Conservation (phyloP, 305 asterid genomes). For the Solanum hybrid region DNA sequence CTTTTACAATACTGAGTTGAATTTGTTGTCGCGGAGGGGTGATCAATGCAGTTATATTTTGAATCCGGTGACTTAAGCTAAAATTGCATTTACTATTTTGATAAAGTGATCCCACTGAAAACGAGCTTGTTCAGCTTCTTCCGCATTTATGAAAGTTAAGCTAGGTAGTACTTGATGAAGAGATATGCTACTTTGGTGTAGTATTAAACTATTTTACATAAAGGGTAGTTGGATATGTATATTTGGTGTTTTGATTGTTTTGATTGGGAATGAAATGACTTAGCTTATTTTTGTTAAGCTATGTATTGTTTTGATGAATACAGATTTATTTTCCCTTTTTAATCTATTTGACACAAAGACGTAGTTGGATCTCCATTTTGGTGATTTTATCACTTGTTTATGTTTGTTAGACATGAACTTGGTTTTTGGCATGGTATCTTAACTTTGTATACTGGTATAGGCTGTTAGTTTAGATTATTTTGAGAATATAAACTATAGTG, state of each 20-base stretch:
- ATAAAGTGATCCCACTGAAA: neutral
- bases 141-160: neutral
- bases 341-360: neutral
- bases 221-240: neutral
- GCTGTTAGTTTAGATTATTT: neutral
- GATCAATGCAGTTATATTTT: neutral
- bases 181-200: neutral
- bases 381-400: neutral
- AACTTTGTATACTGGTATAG: neutral
- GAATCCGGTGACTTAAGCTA: neutral
- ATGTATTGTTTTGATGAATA: neutral
- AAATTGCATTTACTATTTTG: neutral
- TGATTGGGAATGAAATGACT: neutral
- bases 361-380: neutral
- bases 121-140: neutral
- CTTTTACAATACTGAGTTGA: neutral
- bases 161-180: neutral
- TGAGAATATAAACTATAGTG: neutral
- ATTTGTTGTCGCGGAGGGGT: neutral
- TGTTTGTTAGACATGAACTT: neutral
- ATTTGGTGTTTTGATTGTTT: neutral
- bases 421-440: neutral
- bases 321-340: neutral
- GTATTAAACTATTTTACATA: neutral
- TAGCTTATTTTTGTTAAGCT: neutral